Conservation (phyloP, 2,329 filamentous ascomycete species). For the Venturia oleaginea region DNA sequence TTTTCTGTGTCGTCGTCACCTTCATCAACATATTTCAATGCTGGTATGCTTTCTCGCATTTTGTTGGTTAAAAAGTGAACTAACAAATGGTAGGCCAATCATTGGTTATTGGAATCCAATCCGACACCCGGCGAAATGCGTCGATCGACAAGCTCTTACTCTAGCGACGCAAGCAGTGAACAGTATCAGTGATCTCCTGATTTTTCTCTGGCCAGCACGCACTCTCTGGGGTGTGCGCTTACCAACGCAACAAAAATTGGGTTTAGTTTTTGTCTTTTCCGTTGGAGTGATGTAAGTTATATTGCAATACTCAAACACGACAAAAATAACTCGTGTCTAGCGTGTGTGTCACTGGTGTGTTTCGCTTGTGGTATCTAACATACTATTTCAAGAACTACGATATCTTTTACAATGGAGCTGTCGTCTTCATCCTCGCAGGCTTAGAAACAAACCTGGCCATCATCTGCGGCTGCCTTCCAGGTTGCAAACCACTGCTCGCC, state of each 20-base stretch:
- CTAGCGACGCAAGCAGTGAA: conserved; percentile 24
- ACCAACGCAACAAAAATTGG: conserved; percentile 23
- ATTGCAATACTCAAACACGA: too few relatives aligned
- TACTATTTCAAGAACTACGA: conserved; percentile 23
- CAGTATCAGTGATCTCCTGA: conserved; percentile 25
- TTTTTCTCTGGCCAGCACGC: conserved; percentile 26
- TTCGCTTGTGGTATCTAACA: conserved; percentile 24
- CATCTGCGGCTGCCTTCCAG: conserved; percentile 25
- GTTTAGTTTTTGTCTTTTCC: conserved; percentile 24
- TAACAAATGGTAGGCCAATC: conserved; percentile 2
- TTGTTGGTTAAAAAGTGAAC: background rate
- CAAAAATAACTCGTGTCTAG: conserved; percentile 5
- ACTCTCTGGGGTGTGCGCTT: conserved; percentile 22
- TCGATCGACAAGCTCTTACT: conserved; percentile 21
- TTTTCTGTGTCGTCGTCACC: conserved; percentile 5
- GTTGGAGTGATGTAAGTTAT: conserved; percentile 22
- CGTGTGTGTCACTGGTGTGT: conserved; percentile 24
- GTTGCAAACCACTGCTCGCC: conserved; percentile 25
- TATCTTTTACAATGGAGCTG: conserved; percentile 23
- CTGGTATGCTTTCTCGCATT: background rate
- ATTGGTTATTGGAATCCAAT: conserved; percentile 1
- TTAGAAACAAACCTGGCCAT: conserved; percentile 25
- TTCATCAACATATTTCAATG: conserved; percentile 14
- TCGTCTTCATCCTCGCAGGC: conserved; percentile 22
- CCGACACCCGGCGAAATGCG: conserved; percentile 16